A percentile compares a stretch with the other conserved stretches of the same genome.
phyloP scores from a whole-genome alignment of 2,329 filamentous ascomycete species.

The Scedosporium minutisporum region DNA sequence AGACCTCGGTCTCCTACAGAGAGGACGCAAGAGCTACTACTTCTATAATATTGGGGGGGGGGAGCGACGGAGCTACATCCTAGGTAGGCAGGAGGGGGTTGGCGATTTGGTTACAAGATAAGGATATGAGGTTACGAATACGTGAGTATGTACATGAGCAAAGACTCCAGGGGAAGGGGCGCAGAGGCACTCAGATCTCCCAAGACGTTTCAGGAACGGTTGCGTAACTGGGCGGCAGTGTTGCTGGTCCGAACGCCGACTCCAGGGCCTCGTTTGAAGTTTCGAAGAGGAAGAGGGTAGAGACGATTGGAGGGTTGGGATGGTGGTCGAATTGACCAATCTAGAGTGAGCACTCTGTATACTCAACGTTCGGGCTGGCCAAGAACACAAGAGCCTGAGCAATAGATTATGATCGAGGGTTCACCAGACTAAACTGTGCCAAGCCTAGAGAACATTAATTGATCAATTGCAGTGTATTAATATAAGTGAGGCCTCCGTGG shows the following conservation, averaged over 20 bases:
- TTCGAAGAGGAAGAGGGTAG: background rate
- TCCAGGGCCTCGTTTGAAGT: background rate
- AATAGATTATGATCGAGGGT: no score
- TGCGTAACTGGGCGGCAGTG: background rate
- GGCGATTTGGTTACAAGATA: background rate
- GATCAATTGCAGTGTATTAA: no score
- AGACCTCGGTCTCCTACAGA: background rate
- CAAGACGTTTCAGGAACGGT: background rate
- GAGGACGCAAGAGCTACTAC: background rate
- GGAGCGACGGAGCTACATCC: background rate
- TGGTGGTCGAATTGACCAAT: no score
- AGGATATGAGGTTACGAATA: background rate
- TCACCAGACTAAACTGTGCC: no score
- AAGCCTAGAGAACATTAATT: no score
- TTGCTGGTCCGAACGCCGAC: constrained; percentile 4
- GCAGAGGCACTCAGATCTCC: background rate
- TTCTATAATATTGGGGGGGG: background rate
- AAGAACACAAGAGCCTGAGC: no score
- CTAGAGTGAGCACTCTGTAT: no score
- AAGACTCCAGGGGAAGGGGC: background rate
- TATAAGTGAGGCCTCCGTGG: no score
- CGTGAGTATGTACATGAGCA: no score
- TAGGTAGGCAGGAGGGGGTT: background rate
- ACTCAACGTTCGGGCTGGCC: no score
- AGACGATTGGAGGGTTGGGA: background rate